Base-by-base conservation (phyloP, 805 yeast species). In the Candida morakotiae region DNA sequence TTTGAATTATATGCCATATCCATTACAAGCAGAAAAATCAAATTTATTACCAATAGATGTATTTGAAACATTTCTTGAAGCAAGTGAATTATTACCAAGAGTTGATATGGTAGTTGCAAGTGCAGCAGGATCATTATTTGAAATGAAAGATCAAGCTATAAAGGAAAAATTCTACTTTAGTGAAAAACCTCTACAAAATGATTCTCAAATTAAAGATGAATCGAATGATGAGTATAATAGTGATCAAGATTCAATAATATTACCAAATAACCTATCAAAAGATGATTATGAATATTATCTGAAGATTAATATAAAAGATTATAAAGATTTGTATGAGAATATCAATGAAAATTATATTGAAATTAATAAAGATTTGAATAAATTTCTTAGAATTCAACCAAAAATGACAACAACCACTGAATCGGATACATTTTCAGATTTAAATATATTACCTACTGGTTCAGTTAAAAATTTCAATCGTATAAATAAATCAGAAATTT, bases 41-140 rank as follows among this genome's bases (percentile, higher is more conserved):
- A 47, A 62, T 3, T 47, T 64, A 21, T 47, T 56, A 2, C 72
- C 73, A 1, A 42, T 34, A 11, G 69, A 64, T 15, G 67, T 66
- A 9, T 64, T 67, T 39, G 43, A 45, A 3, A 50, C 55, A 18
- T 60, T 66, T 38, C 41, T 66, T 15, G 62, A 58, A 13, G 73
- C 72, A 3, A 56, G 53, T 45, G 52, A 56, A 26, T 38, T 53
- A 17, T 48, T 67, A 17, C 72, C 72, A 2, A 45, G 71, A 28
- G 56, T 58, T 10, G 71, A 67, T 38, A 67, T 67, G 73, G 70
- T 66, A 11, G 55, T 65, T 5, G 73, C 73, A 11, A 63, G 70
- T 44, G 73, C 73, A 7, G 72, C 73, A 0, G 72, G 71, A 6
- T 60, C 71, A 19, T 55, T 67, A 26, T 54, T 48, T 40, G 73